Conservation (phyloP, 2,329 filamentous ascomycete species). For the Rugonectria rugulosa region DNA sequence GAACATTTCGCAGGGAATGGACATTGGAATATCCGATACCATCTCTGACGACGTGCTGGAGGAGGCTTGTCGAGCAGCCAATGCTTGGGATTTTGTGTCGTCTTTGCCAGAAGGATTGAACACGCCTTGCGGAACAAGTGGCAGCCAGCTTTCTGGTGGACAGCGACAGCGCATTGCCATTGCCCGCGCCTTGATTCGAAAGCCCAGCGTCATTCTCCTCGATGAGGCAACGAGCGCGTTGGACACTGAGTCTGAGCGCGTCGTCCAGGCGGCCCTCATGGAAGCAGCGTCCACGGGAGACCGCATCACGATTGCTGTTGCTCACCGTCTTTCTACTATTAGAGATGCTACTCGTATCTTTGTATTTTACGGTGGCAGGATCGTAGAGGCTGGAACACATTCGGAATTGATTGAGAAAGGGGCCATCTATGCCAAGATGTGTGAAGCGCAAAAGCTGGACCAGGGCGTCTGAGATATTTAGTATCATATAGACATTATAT, state of each 20-base stretch:
- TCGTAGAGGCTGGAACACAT: slow-evolving; percentile 14
- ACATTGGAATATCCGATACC: background rate
- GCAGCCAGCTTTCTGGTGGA: slow-evolving; percentile 17
- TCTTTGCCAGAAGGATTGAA: slow-evolving; percentile 11
- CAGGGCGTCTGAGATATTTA: background rate
- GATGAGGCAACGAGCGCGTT: slow-evolving; percentile 12
- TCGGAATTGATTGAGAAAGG: slow-evolving; percentile 1
- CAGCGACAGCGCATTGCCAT: slow-evolving; percentile 13
- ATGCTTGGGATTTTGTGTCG: slow-evolving; percentile 18
- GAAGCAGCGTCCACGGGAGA: slow-evolving; percentile 2
- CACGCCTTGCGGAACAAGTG: slow-evolving; percentile 8
- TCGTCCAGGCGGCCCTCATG: slow-evolving; percentile 10
- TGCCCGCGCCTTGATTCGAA: slow-evolving; percentile 4
- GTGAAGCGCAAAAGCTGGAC: slow-evolving; percentile 12
- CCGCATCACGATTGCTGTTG: slow-evolving; percentile 17
- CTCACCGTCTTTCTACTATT: slow-evolving; percentile 19
- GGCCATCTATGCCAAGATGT: background rate
- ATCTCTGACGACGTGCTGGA: slow-evolving; percentile 2
- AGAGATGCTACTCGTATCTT: slow-evolving; percentile 14
- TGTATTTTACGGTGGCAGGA: slow-evolving; percentile 3
- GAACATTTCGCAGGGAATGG: slow-evolving; percentile 12
- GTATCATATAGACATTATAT: too few relatives aligned
- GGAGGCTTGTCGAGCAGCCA: slow-evolving; percentile 11
- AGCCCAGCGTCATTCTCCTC: slow-evolving; percentile 8
- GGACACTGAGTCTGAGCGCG: slow-evolving; percentile 16